phyloP scores from a whole-genome alignment of 371 early-diverging fungal species.

The Neoconidiobolus thromboides region DNA sequence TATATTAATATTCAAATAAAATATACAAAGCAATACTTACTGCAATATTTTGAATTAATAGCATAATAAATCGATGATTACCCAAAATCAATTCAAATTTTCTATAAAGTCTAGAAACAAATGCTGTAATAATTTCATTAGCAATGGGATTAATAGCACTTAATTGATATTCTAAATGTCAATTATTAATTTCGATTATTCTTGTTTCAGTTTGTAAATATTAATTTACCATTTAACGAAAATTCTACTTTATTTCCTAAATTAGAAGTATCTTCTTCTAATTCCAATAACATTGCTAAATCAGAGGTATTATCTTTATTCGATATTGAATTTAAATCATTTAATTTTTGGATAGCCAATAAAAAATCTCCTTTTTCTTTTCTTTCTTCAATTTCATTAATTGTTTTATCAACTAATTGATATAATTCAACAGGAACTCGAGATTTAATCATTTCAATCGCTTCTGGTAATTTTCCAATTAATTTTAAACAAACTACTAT shows the following conservation, averaged over 20 bases:
- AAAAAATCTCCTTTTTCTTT: conserved; percentile 9
- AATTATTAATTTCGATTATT: too few species aligned
- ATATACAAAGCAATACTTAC: background rate
- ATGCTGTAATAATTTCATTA: background rate
- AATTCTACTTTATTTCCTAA: too few species aligned
- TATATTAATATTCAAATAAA: background rate
- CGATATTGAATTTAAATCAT: background rate
- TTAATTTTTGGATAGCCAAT: background rate
- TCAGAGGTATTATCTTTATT: too few species aligned
- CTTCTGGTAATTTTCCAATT: conserved; percentile 56
- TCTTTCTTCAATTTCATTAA: conserved; percentile 62
- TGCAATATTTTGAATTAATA: conserved; percentile 4
- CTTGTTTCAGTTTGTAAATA: too few species aligned
- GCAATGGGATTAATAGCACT: conserved; percentile 1
- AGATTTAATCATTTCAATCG: conserved; percentile 54
- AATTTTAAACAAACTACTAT: conserved; percentile 61
- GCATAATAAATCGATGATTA: background rate
- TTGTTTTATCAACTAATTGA: conserved; percentile 69
- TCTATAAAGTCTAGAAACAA: background rate
- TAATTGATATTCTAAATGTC: too few species aligned
- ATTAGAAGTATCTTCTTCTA: too few species aligned
- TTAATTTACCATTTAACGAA: too few species aligned
- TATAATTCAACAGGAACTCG: conserved; percentile 63
- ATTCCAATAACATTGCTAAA: too few species aligned
- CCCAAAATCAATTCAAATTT: conserved; percentile 1